phyloP scores from a whole-genome alignment of 345 rosid species.

The Ceriops zippeliana region DNA sequence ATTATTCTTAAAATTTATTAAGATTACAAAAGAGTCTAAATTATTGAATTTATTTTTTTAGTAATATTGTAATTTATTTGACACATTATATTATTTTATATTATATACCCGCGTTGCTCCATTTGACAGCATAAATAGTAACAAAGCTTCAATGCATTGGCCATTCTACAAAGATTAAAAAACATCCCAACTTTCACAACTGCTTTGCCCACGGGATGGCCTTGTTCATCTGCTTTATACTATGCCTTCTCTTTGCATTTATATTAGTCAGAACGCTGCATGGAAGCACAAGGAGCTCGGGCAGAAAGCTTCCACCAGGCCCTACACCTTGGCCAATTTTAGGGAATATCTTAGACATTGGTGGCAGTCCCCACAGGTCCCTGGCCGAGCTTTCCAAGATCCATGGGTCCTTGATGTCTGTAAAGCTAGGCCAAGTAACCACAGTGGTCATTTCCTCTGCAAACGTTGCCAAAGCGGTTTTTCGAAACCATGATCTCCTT shows the following conservation, averaged over 20 bases:
- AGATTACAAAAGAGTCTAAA: too few species aligned
- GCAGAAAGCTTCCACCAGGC: constrained; percentile 35
- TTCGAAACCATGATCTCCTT: constrained; percentile 26
- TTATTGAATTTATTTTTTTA: too few species aligned
- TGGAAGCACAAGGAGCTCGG: constrained; percentile 1
- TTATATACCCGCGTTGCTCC: too few species aligned
- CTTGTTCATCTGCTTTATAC: background rate
- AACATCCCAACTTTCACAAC: constrained; percentile 8
- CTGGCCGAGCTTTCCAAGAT: constrained; percentile 32
- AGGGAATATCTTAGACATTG: constrained; percentile 21
- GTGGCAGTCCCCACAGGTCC: constrained; percentile 32
- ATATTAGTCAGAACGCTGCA: background rate
- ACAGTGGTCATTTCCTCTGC: constrained; percentile 30
- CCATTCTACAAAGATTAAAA: too few species aligned
- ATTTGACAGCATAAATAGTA: too few species aligned
- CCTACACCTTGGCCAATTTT: constrained; percentile 26
- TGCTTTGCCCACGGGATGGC: background rate
- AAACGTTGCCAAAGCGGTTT: constrained; percentile 26
- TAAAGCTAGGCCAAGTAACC: constrained; percentile 34
- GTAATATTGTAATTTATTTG: too few species aligned
- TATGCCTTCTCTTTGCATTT: constrained; percentile 5
- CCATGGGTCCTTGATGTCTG: constrained; percentile 39
- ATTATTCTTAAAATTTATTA: too few species aligned
- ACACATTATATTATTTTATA: too few species aligned
- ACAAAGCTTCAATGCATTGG: too few species aligned